These are phyloP conservation scores for Penicillium herquei DNA, from an alignment of 495 filamentous ascomycete species.

Conservation along the genomic window DNA sequence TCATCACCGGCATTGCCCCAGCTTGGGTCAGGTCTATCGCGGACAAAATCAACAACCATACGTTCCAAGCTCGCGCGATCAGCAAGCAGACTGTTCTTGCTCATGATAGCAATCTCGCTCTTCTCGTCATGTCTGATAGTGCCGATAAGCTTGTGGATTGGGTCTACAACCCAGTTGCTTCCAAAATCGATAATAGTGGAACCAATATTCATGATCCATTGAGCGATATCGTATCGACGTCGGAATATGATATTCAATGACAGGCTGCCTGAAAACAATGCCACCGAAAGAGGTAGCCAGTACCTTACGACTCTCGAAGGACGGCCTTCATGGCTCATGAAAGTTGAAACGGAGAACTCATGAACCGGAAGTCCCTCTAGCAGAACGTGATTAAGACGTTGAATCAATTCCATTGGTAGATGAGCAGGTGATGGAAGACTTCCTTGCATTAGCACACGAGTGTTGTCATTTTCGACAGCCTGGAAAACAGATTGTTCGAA, in stretches of 20 bases:
- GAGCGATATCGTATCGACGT: conserved; percentile 66
- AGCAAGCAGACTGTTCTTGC: conserved; percentile 79
- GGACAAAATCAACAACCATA: conserved; percentile 95
- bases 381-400: conserved; percentile 66
- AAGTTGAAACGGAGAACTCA: conserved; percentile 38
- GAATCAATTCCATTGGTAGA: conserved; percentile 59
- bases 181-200: conserved; percentile 83
- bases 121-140: conserved; percentile 90
- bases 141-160: conserved; percentile 73
- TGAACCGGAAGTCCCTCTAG: conserved; percentile 59
- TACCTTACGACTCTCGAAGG: conserved; percentile 78
- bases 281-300: conserved; percentile 69
- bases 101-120: conserved; percentile 95
- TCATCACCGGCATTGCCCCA: conserved; percentile 44
- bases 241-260: conserved; percentile 72
- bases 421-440: conserved; percentile 23
- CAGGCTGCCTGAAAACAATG: conserved; percentile 74
- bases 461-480: conserved; percentile 59
- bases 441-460: conserved; percentile 34
- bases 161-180: conserved; percentile 91
- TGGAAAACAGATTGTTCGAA: conserved; percentile 74
- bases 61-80: conserved; percentile 90
- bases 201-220: conserved; percentile 75
- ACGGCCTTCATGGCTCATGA: conserved; percentile 63
- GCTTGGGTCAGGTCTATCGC: conserved; percentile 64